phyloP scores from a whole-genome alignment of 176 grass and related monocot genomes.

The Aegilops longissima region DNA sequence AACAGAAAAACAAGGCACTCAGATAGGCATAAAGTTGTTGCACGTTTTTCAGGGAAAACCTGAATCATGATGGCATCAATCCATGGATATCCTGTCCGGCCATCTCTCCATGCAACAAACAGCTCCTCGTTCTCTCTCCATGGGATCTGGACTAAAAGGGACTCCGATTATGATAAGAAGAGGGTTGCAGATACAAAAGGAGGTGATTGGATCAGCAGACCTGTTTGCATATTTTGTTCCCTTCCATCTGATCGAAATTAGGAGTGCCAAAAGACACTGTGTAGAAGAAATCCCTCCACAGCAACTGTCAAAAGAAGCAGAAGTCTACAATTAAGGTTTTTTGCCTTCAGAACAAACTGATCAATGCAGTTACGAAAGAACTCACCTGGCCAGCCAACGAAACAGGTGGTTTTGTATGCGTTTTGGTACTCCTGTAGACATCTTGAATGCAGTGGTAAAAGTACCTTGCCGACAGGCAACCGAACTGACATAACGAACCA shows the following conservation, averaged over 20 bases:
- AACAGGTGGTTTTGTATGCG: conserved; percentile 86
- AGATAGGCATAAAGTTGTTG: neutral
- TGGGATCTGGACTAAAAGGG: conserved; percentile 55
- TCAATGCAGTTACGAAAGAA: neutral
- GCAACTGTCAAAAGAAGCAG: conserved; percentile 21
- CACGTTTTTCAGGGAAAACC: conserved; percentile 34
- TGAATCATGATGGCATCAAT: conserved; percentile 99
- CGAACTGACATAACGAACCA: conserved; percentile 51
- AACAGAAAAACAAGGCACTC: neutral
- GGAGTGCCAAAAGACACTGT: conserved; percentile 72
- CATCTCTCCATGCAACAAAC: conserved; percentile 81
- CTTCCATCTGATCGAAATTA: conserved; percentile 84
- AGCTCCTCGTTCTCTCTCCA: conserved; percentile 71
- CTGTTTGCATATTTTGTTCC: conserved; percentile 92
- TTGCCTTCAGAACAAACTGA: conserved; percentile 7
- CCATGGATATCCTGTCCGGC: conserved; percentile 87
- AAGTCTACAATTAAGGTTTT: neutral
- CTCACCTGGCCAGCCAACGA: conserved; percentile 52
- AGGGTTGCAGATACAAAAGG: neutral
- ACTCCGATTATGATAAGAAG: neutral
- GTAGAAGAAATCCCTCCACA: conserved; percentile 67
- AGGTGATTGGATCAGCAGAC: conserved; percentile 16
- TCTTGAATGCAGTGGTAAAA: conserved; percentile 83
- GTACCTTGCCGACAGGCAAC: conserved; percentile 87
- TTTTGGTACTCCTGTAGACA: conserved; percentile 56